Conservation (phyloP, 371 early-diverging fungal species). For the Coelomomyces lativittatus region DNA sequence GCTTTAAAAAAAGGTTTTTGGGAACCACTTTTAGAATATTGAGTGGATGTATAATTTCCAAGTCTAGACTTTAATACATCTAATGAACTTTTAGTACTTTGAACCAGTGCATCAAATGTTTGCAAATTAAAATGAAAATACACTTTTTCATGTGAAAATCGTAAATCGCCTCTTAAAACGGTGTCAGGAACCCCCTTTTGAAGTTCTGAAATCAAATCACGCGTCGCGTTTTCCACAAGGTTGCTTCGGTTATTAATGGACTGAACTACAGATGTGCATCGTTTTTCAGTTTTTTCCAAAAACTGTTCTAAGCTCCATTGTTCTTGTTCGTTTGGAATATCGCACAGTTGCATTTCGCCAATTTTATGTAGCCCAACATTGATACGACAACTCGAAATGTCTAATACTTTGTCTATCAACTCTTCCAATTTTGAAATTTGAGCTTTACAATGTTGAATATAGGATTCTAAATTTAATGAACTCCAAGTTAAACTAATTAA, state of each 20-base stretch:
- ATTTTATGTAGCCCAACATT: slow-evolving; percentile 18
- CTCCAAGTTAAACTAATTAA: slow-evolving; percentile 38
- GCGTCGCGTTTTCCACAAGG: slow-evolving; percentile 27
- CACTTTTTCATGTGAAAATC: slow-evolving; percentile 26
- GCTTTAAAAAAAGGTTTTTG: slow-evolving; percentile 40
- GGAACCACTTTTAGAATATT: slow-evolving; percentile 20
- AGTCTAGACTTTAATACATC: slow-evolving; percentile 24
- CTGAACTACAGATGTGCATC: slow-evolving; percentile 16
- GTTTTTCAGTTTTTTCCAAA: slow-evolving; percentile 22
- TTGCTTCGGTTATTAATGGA: slow-evolving; percentile 28
- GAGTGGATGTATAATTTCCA: slow-evolving; percentile 26
- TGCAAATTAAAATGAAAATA: slow-evolving; percentile 34
- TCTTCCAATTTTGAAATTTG: slow-evolving; percentile 30
- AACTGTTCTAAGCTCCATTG: slow-evolving; percentile 44
- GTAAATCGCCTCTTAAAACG: slow-evolving; percentile 11
- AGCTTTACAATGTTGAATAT: slow-evolving; percentile 12
- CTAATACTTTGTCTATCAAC: slow-evolving; percentile 29
- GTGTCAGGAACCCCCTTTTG: slow-evolving; percentile 12
- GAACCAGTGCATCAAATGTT: slow-evolving; percentile 36
- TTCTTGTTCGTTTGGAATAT: slow-evolving; percentile 28
- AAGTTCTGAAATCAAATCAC: slow-evolving; percentile 27
- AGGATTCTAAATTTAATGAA: slow-evolving; percentile 28
- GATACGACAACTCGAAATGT: slow-evolving; percentile 35
- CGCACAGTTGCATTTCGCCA: slow-evolving; percentile 22
- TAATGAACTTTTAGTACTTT: slow-evolving; percentile 33